These are phyloP conservation scores for Roridomyces roridus DNA, from an alignment of 768 basidiomycete species.

Conservation along the genomic window DNA sequence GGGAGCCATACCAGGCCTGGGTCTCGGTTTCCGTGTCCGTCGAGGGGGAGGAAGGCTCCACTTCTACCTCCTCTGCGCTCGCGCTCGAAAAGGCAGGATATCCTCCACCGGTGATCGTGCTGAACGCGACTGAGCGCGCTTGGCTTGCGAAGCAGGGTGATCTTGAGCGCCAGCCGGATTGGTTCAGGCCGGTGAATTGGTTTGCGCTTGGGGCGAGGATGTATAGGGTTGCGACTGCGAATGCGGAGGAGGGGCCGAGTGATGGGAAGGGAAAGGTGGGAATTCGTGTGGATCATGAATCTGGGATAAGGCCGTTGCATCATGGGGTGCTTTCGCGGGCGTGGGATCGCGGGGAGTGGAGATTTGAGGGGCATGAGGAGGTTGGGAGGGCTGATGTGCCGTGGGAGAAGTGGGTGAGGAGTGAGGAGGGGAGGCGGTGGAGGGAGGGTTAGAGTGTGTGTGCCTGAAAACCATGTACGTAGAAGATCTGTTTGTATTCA, in stretches of 20 bases:
- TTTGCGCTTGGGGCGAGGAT: constrained; percentile 7
- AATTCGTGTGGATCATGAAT: background rate
- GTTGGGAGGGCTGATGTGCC: constrained; percentile 4
- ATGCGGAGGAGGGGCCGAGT: background rate
- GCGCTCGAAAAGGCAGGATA: background rate
- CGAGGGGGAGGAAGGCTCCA: too few relatives aligned
- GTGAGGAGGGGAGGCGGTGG: constrained; percentile 13
- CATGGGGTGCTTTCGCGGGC: constrained; percentile 3
- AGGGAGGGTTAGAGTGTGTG: too few relatives aligned
- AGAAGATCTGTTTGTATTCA: too few relatives aligned
- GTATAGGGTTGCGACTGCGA: background rate
- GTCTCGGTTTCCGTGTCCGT: too few relatives aligned
- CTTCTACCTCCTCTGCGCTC: background rate
- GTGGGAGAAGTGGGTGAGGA: constrained; percentile 9
- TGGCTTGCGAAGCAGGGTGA: constrained; percentile 13
- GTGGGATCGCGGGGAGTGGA: constrained; percentile 21
- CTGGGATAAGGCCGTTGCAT: constrained; percentile 7
- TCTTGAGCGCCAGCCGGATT: constrained; percentile 12
- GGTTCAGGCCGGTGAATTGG: constrained; percentile 12
- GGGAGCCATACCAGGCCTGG: too few relatives aligned
- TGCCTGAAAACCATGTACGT: too few relatives aligned
- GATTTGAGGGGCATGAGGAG: constrained; percentile 2
- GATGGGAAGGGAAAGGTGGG: background rate
- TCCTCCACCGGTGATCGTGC: too few relatives aligned
- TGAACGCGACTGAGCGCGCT: background rate